Base-by-base conservation (phyloP, 78 protist species). In the Pigoraptor vietnamica region DNA sequence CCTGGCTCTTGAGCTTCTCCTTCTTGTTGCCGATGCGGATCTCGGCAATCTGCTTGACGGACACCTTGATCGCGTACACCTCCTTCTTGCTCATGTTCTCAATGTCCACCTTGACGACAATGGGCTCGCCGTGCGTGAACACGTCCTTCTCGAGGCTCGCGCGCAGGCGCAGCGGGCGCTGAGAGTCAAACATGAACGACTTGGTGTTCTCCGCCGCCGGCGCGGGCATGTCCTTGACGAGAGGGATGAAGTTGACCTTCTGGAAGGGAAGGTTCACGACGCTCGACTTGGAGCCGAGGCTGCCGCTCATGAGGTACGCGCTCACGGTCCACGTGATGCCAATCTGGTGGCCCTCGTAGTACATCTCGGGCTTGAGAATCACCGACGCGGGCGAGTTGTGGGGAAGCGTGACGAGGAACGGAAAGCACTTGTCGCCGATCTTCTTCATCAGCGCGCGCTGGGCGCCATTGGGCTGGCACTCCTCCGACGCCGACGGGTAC, bases 11-110 rank as follows among this genome's bases (percentile, higher is more conserved):
- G 38, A 83, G 6, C 88, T 83, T 83, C 25, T 83, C 88, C 34
- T 34, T 2, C 88, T 34, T 29, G 88, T 0, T 21, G 1, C 38
- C 35, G 19, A 79, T 25, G 84, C 84, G 84, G n/a, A 79, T 25
- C n/a, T 79, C 84, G 84, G 32, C 84, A 79, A 83, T 83, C 88
- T 83, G 88, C 88, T 83, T 83, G 88, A 35, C 88, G n/a, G 88
- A 83, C 39, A 83, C 25, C 88, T 83, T 83, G 39, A 83, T 35
- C n/a, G 88, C 88, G 88, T 34, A 83, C 88, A 83, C 88, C 35
- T 83, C 88, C 88, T 83, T 83, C 23, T 83, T 83, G 88, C 39
- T 34, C 34, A 35, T 9, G 88, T 83, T 83, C 38, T 83, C 39
- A 83, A 83, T 83, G 34, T 32, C 24, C 35, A 83, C 88, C 39